Base-by-base conservation (phyloP, 2,329 filamentous ascomycete species). In the Teratosphaeriaceae sp. region DNA sequence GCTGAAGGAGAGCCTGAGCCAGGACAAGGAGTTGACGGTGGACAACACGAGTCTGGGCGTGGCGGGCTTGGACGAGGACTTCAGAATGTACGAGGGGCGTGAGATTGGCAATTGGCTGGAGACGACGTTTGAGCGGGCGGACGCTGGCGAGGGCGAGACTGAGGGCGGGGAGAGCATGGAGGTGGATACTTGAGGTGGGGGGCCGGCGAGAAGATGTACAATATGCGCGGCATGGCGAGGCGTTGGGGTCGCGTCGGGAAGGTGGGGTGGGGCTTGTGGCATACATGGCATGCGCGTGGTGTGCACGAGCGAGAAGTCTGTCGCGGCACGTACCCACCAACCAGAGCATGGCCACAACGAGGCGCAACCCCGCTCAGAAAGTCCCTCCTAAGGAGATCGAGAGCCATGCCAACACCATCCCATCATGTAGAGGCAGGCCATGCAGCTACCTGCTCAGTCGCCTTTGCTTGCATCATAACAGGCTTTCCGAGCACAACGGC, bases 21-120 rank as follows among this genome's bases (percentile, higher is more conserved):
- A 97, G 77, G 92, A 98, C 70, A 94, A 94, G 74, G 89, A 97
- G 76, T 72, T 98, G 65, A 97, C 90, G 43, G 80, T 96, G 30
- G 92, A 97, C 66, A 98, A 98, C 72, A 95, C 89, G 42, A 95
- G 88, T 56, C 79, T 98, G 42, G 89, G 86, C 27, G 76, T 97
- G 52, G 80, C 95, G 34, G 89, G 87, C 31, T 75, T 96, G 48
- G 85, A 89, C 18, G 86, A 97, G 74, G 78, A 79, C 51, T 97
- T 97, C 71, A 87, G 85, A 73, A 74, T 95, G 53, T 92, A 85
- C 60, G 92, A 98, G 64, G 89, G 88, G 12, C 81, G 88, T 63
- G 86, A 92, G 52, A 82, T 96, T 49, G 81, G 83, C 64, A 80
- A 81, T 52, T 89, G 89, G 80, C 77, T 97, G 64, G 88, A 95